Evolutionary conservation across 306 rosid genomes (phyloP), one percentile per base, ranked within the genome.

Genomic region (Acmispon strigosus): DNA sequence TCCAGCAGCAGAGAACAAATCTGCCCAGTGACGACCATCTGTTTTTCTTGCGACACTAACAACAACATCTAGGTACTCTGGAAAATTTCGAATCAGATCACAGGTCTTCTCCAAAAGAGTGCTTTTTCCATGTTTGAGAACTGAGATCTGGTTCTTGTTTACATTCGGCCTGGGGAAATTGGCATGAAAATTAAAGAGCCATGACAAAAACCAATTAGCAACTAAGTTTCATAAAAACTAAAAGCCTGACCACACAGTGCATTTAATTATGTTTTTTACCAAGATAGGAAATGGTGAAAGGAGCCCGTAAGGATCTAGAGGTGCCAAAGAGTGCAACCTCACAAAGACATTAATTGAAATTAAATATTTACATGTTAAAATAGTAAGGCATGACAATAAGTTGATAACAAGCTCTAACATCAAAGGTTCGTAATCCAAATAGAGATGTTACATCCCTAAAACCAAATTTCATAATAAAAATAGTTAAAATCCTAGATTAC

Each of bases 1-100:
- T 77, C 99, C 99, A 51, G 99, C 99, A 44, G 99, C 89, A 17
- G 95, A 77, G 78, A 94, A 91, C 78, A 94, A 82, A 80, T 94
- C 99, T 8, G 96, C 92, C 99, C 99, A 91, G 84, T 94, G 98
- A 75, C 97, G 90, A 81, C 95, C 99, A 84, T 94, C 99, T 39
- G 99, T 94, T 87, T 94, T 91, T 83, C 99, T 86, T 74, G 97
- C 99, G 44, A 94, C 99, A 84, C 99, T 94, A 62, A 94, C 96
- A 67, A 94, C 95, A 62, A 94, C 97, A 76, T 90, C 98, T 70
- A 87, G 87, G 82, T 94, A 94, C 85, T 90, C 98, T 0, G 97
- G 88, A 75, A 94, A 94, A 71, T 79, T 90, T 80, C 88, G 83
- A 75, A 94, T 88, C 86, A 90, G 85, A 62, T 89, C 92, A 79